phyloP scores from a whole-genome alignment of 352 stramenopile species.

The Lagenidium giganteum region DNA sequence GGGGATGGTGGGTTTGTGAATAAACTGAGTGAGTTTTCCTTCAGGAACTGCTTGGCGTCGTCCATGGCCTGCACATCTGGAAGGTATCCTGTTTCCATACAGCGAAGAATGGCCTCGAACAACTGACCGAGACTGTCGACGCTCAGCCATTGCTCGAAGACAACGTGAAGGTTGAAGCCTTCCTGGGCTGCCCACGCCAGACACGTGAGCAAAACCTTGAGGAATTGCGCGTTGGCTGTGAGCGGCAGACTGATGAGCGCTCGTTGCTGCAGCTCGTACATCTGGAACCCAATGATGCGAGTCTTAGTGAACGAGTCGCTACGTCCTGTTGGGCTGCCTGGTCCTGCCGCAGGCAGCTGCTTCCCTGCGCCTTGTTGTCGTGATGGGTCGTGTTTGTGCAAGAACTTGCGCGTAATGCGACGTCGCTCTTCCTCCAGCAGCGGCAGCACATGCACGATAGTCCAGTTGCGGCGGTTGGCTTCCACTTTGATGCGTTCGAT shows the following conservation, averaged over 20 bases:
- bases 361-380: no score
- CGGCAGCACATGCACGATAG: constrained; percentile 46
- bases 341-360: background rate
- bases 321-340: constrained; percentile 1
- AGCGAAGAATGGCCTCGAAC: constrained; percentile 54
- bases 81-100: constrained; percentile 62
- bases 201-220: constrained; percentile 57
- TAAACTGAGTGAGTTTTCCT: constrained; percentile 28
- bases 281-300: constrained; percentile 43
- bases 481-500: constrained; percentile 84
- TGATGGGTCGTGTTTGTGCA: constrained; percentile 33
- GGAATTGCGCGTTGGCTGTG: constrained; percentile 47
- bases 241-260: constrained; percentile 54
- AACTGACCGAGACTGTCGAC: constrained; percentile 47
- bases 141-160: constrained; percentile 63
- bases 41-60: constrained; percentile 62
- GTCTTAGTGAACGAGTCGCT: background rate
- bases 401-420: constrained; percentile 58
- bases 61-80: constrained; percentile 29
- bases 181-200: constrained; percentile 65
- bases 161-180: constrained; percentile 64
- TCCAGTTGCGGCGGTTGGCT: constrained; percentile 73
- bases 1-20: no score
- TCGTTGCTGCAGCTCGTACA: constrained; percentile 78
- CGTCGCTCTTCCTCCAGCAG: constrained; percentile 57